A percentile compares a stretch with the other conserved stretches of the same genome.
Conservation (phyloP, 352 stramenopile genomes). For the Aphanomyces astaci region DNA sequence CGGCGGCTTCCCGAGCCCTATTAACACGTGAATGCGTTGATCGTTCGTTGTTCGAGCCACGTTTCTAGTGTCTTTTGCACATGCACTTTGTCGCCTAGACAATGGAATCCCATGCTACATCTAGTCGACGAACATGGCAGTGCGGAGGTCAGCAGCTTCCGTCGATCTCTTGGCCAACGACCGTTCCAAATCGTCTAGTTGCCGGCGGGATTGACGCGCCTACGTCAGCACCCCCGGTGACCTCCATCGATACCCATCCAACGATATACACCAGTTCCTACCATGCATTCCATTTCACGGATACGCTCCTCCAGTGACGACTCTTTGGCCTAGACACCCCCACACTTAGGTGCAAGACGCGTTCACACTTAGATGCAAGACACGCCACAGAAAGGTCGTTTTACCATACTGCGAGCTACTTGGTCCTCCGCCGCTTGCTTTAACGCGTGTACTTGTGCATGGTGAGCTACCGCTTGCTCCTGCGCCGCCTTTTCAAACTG, state of each 20-base stretch:
- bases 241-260: not conserved
- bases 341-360: not conserved
- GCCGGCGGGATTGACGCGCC: not conserved
- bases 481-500: conserved; percentile 34
- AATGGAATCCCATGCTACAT: not conserved
- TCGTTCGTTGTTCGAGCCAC: no score
- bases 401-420: not conserved
- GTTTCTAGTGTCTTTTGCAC: no score
- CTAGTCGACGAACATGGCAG: not conserved
- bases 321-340: not conserved
- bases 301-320: not conserved
- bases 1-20: not conserved
- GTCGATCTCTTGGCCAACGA: not conserved
- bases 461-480: conserved; percentile 28
- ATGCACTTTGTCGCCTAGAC: not conserved
- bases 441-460: conserved; percentile 12
- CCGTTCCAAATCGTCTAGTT: not conserved
- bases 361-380: no score
- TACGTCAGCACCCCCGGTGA: not conserved
- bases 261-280: no score
- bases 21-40: no score
- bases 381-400: not conserved
- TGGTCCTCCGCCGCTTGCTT: not conserved
- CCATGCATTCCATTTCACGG: not conserved
- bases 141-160: not conserved